Evolutionary conservation across 495 filamentous ascomycete genomes (phyloP), one percentile per base, ranked within the genome.

Genomic region (Talaromyces liani): DNA sequence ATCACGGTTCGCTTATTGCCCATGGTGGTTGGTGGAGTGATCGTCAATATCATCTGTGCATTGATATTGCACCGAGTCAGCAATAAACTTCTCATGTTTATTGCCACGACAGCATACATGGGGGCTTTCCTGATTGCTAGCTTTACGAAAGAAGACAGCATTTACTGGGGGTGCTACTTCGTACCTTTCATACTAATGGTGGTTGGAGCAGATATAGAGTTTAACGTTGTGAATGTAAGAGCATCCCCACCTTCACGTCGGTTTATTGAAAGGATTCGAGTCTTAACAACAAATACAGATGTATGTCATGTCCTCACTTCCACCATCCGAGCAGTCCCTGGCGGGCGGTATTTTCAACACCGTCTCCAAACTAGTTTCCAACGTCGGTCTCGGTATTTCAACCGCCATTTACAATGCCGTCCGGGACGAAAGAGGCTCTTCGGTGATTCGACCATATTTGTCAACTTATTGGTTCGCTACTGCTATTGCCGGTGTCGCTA

Each of bases 91-190:
- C 65, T 84, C 3, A 80, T 85, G 6, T 64, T 80, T 1, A 64
- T 77, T 45, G 74, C 77, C 12, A 77, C 78, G 4, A 33, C 73
- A 2, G 64, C 85, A 5, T 80, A 79, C 24, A 72, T 77, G 10
- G 68, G 78, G 0, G 68, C 80, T 0, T 84, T 86, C n/a, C 60
- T 88, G 4, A 77, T 88, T 2, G 77, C 88, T 72, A 74, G 72
- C 53, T 71, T 76, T 47, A 74, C 75, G 66, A 71, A 70, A 47
- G 69, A 83, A 16, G 58, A 70, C 4, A 78, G 77, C 69, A 67
- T 72, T 20, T 91, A 87, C 71, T 91, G 85, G 85, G 70, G 70
- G 8, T 78, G 70, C 41, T 80, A 77, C 2, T 87, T 89, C 67
- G 75, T 76, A 0, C 80, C 78, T 0, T 67, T 81, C 27, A 58